A percentile compares a stretch with the other conserved stretches of the same genome.
These are phyloP conservation scores for Candida dajiaensis DNA, from an alignment of 805 yeast genomes.

Conservation along the genomic window DNA sequence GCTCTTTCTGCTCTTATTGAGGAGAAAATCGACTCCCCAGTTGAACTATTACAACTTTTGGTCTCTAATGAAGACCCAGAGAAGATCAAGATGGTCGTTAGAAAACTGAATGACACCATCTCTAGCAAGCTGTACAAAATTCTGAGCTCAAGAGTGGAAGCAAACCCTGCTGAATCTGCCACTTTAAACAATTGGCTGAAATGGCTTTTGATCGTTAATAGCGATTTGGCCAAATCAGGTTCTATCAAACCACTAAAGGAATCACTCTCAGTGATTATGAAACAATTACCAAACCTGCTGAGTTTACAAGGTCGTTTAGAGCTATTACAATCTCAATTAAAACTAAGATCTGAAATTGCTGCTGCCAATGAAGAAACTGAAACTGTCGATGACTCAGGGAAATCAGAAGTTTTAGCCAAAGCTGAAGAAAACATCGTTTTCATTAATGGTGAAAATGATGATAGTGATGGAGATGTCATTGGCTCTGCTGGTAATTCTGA, in stretches of 20 bases:
- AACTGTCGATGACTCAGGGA: conserved; percentile 18
- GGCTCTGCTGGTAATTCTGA: conserved; percentile 17
- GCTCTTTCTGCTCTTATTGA: conserved; percentile 14
- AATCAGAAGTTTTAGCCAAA: conserved; percentile 12
- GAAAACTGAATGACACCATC: conserved; percentile 34
- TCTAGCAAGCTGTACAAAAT: conserved; percentile 40
- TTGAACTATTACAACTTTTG: conserved; percentile 20
- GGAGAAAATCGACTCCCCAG: conserved; percentile 17
- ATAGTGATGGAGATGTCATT: conserved; percentile 29
- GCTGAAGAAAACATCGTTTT: conserved; percentile 30
- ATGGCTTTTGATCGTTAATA: conserved; percentile 69
- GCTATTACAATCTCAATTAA: conserved; percentile 69
- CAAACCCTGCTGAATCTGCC: conserved; percentile 37
- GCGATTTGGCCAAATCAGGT: conserved; percentile 33
- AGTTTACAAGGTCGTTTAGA: conserved; percentile 84
- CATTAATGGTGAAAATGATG: conserved; percentile 41
- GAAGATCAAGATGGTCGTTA: conserved; percentile 35
- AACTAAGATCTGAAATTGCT: conserved; percentile 51
- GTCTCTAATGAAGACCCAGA: conserved; percentile 29
- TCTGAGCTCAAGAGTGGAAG: conserved; percentile 40
- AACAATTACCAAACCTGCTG: conserved; percentile 58
- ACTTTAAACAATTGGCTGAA: conserved; percentile 60
- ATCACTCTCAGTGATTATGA: conserved; percentile 49
- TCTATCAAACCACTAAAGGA: conserved; percentile 48
- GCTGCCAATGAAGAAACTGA: too few relatives aligned